Conservation (phyloP, 192 early-diverging fungal species). For the Entomortierella beljakovae region DNA sequence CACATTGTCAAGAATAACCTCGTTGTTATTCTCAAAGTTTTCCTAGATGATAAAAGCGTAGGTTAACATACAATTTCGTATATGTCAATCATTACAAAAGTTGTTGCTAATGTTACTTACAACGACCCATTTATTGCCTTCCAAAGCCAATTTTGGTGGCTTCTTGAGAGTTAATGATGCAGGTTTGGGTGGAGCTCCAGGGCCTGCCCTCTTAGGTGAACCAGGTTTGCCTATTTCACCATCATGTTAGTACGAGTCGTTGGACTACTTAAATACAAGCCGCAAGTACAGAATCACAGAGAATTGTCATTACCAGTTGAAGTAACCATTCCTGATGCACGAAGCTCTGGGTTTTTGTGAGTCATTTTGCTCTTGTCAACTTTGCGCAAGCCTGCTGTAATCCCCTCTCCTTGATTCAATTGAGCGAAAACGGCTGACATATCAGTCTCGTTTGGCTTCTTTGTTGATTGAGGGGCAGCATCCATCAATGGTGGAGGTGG, state of each 20-base stretch:
- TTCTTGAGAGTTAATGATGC: conserved; percentile 70
- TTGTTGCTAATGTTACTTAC: conserved; percentile 27
- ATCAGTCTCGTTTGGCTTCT: conserved; percentile 50
- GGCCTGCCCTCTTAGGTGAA: conserved; percentile 58
- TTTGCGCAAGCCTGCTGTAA: conserved; percentile 88
- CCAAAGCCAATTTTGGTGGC: conserved; percentile 83
- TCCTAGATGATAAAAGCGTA: conserved; percentile 59
- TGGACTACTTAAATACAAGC: background rate
- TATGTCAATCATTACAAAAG: background rate
- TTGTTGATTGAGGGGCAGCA: conserved; percentile 9
- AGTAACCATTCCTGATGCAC: conserved; percentile 72
- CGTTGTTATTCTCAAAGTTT: conserved; percentile 79
- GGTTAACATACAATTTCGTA: background rate
- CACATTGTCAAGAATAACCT: conserved; percentile 83
- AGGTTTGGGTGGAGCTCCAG: conserved; percentile 67
- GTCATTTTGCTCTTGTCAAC: conserved; percentile 98
- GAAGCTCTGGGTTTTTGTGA: conserved; percentile 96
- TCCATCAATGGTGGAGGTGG: conserved; percentile 58
- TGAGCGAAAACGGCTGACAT: conserved; percentile 83
- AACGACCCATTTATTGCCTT: conserved; percentile 94
- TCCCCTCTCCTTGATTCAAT: conserved; percentile 81
- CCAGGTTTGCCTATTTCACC: conserved; percentile 27
- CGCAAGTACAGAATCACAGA: background rate
- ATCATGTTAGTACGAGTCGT: background rate
- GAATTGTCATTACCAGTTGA: conserved; percentile 10